Percentiles rank a stretch among this genome's conserved stretches.
Evolutionary conservation across 1,139 yeast genomes (phyloP).

Genomic region (Yamadazyma songkhlaensis): DNA sequence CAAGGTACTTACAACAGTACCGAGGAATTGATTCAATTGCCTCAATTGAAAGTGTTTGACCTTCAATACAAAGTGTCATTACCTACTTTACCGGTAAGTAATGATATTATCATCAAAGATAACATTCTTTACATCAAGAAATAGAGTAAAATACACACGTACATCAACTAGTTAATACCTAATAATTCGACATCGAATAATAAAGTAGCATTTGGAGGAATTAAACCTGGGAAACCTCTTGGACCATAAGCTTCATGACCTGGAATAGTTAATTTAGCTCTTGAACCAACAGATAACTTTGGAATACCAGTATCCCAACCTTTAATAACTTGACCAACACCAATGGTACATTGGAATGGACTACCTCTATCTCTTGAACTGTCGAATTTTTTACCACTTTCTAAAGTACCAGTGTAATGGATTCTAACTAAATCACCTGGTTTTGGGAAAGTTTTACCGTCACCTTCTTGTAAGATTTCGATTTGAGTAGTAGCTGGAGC

Average conservation of each 20-base stretch:
- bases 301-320: conserved; percentile 98
- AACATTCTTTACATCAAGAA: conserved; percentile 14
- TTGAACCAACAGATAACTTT: conserved; percentile 86
- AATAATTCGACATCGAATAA: conserved; percentile 90
- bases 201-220: conserved; percentile 94
- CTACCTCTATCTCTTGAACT: conserved; percentile 90
- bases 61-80: conserved; percentile 65
- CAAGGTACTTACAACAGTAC: conserved; percentile 25
- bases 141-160: neutral
- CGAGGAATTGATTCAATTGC: conserved; percentile 37
- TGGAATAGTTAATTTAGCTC: conserved; percentile 88
- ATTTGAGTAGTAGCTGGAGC: conserved; percentile 43
- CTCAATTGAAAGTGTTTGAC: conserved; percentile 60
- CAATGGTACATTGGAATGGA: conserved; percentile 91
- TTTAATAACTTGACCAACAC: conserved; percentile 92
- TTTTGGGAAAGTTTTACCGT: conserved; percentile 82
- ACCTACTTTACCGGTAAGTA: conserved; percentile 47
- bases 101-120: conserved; percentile 21
- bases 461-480: conserved; percentile 57
- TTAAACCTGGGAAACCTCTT: conserved; percentile 93
- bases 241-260: conserved; percentile 92
- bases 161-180: conserved; percentile 58
- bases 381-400: conserved; percentile 92
- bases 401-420: conserved; percentile 93
- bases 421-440: conserved; percentile 85